A percentile compares a stretch with the other conserved stretches of the same genome.
Conservation (phyloP, 805 yeast genomes). For the Suhomyces xylopsoci region DNA sequence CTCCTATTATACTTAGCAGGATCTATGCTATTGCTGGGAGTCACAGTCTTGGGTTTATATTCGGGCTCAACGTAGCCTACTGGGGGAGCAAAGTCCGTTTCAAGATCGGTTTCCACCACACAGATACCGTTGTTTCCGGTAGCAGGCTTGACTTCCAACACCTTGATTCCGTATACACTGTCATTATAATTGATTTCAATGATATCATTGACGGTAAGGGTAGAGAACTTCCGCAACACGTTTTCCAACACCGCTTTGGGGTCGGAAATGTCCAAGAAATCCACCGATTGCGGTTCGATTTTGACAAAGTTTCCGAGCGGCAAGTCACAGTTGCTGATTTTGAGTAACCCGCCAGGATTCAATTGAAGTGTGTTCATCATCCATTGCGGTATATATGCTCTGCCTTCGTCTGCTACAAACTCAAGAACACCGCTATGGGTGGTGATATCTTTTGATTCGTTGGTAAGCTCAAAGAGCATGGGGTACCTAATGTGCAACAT, state of each 20-base stretch:
- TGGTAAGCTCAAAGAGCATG: conserved; percentile 81
- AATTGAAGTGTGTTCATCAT: conserved; percentile 77
- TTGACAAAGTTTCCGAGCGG: conserved; percentile 87
- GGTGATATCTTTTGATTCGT: conserved; percentile 54
- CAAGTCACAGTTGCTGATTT: conserved; percentile 71
- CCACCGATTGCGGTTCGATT: conserved; percentile 92
- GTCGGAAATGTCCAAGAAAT: conserved; percentile 87
- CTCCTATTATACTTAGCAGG: conserved; percentile 34
- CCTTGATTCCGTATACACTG: conserved; percentile 71
- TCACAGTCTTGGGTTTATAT: conserved; percentile 40
- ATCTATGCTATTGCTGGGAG: conserved; percentile 31
- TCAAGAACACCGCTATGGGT: conserved; percentile 96
- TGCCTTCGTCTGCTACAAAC: conserved; percentile 95
- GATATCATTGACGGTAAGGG: conserved; percentile 78
- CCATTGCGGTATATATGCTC: conserved; percentile 95
- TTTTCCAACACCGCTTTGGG: conserved; percentile 96
- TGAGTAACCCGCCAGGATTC: conserved; percentile 77
- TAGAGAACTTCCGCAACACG: conserved; percentile 84
- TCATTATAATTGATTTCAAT: conserved; percentile 84
- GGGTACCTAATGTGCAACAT: conserved; percentile 93
- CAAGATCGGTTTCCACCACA: conserved; percentile 94
- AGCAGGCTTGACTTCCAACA: conserved; percentile 84
- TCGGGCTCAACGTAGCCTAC: conserved; percentile 97
- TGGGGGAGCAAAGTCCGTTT: conserved; percentile 98
- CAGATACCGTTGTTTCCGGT: conserved; percentile 66